A percentile compares a stretch with the other conserved stretches of the same genome.
Conservation (phyloP, 2,329 filamentous ascomycete species). For the Pyrenophora teres region DNA sequence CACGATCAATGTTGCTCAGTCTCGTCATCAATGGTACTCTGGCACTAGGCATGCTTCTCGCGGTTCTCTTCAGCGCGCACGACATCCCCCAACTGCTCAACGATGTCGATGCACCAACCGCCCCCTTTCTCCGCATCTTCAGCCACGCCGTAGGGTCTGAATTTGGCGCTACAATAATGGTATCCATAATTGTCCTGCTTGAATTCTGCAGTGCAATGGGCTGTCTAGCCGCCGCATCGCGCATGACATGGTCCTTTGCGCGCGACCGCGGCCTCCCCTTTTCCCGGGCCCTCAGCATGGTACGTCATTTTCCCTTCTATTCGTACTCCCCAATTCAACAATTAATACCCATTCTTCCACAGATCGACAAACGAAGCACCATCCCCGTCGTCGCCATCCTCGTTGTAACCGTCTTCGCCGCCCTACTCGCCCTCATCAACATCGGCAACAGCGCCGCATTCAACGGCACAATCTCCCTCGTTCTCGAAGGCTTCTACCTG, state of each 20-base stretch:
- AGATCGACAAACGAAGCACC: constrained; percentile 44
- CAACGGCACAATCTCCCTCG: constrained; percentile 44
- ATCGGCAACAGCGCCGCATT: constrained; percentile 53
- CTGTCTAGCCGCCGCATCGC: constrained; percentile 49
- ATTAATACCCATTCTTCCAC: too few species aligned
- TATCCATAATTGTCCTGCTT: constrained; percentile 48
- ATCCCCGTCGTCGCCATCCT: constrained; percentile 56
- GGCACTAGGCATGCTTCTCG: constrained; percentile 50
- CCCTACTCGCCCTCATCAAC: constrained; percentile 57
- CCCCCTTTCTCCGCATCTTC: constrained; percentile 60
- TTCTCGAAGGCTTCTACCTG: constrained; percentile 45
- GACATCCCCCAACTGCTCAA: constrained; percentile 31
- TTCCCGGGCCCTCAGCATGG: constrained; percentile 35
- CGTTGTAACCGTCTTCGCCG: constrained; percentile 51
- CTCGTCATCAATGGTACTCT: constrained; percentile 50
- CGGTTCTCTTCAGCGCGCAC: constrained; percentile 49
- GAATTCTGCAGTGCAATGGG: constrained; percentile 51
- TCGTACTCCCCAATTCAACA: too few species aligned
- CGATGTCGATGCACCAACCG: constrained; percentile 22
- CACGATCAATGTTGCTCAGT: constrained; percentile 52
- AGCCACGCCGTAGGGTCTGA: constrained; percentile 35
- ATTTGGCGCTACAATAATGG: constrained; percentile 55
- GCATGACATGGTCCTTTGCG: constrained; percentile 53
- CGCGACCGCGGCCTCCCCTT: constrained; percentile 52
- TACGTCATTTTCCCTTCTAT: constrained; percentile 9